Evolutionary conservation across 306 rosid genomes (phyloP), one percentile per base, ranked within the genome.

Genomic region (Canavalia ensiformis): DNA sequence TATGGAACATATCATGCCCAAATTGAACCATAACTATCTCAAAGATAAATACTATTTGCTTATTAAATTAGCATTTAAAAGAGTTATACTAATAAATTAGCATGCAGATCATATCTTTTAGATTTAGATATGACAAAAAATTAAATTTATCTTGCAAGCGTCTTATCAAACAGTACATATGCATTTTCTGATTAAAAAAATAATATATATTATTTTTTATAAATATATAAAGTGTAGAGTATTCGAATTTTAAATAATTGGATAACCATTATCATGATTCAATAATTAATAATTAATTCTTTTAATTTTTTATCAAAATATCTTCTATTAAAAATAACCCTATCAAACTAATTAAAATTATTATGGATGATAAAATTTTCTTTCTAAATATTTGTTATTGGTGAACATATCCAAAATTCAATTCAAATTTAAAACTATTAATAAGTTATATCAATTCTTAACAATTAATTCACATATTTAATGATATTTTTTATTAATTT

Each of bases 21-120:
- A 68, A 55, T 41, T 78, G 49, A 45, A 56, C 54, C 31, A 45
- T 78, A 78, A 39, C 65, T 49, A 52, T 77, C 65, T 65, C 74
- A 65, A 77, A 41, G 33, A 39, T 8, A 46, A 5, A 45, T 59
- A 13, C 3, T 60, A 0, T 49, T 45, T 46, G 30, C 28, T 47
- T 5, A 1, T 18, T 68, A 46, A 67, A 67, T 28, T 44, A 18
- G 13, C 28, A 34, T 39, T 75, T 58, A 44, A 49, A 18, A n/a
- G 4, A 34, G 2, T 51, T 13, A 35, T 6, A 9, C 25, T 45
- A 75, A 18, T 18, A 18, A 18, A 63, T 63, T n/a, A 58, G n/a
- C 45, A 2, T 63, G 18, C 11, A 63, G 4, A 2, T 25, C 34
- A 34, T 34, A 59, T 31, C 2, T 35, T 72, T 35, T 3, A 72